Base-by-base conservation (phyloP, 2,329 filamentous ascomycete species). In the Clarireedia monteithiana region DNA sequence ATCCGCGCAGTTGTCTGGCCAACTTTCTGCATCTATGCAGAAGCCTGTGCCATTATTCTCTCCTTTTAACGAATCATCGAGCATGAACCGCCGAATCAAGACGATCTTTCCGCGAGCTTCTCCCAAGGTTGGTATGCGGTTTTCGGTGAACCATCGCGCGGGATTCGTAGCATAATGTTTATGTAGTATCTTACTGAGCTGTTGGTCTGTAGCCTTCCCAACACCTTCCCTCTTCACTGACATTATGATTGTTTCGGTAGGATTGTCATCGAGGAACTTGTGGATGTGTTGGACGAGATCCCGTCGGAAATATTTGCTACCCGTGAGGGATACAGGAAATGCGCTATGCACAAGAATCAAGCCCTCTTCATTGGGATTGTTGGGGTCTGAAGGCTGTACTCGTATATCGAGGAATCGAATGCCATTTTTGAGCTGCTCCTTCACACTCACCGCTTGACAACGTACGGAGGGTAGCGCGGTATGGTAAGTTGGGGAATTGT, bases 361-460 rank as follows among this genome's bases (percentile, higher is more conserved):
- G 42, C 82, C 79, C 68, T 89, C 83, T 61, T 82, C 81, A 59
- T 77, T 75, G 0, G 73, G 69, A 53, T 86, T 77, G 1, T 79
- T 74, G 1, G 82, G 77, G 52, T 75, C 75, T 30, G 78, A 75
- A 1, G 83, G 83, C 64, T 88, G 85, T 1, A 96, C 87, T 51
- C 94, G 85, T 60, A 99, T 82, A 69, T 99, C 94, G 63, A 99
- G 84, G 77, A 96, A 97, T 51, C 94, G 89, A 47, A 97, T 87
- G 27, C 94, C 94, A 69, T 96, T 92, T 56, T 84, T 77, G 27
- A 99, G 82, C 72, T 99, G 94, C 53, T 86, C 82, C 49, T 78
- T 76, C 5, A 95, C 79, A 59, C 82, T 77, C 17, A 91, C 89
- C 36, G 88, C 85, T 73, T 99, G 94, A 72, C 94, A 97, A 40